phyloP scores from a whole-genome alignment of 306 rosid species.

The Cicer pinnatifidum region DNA sequence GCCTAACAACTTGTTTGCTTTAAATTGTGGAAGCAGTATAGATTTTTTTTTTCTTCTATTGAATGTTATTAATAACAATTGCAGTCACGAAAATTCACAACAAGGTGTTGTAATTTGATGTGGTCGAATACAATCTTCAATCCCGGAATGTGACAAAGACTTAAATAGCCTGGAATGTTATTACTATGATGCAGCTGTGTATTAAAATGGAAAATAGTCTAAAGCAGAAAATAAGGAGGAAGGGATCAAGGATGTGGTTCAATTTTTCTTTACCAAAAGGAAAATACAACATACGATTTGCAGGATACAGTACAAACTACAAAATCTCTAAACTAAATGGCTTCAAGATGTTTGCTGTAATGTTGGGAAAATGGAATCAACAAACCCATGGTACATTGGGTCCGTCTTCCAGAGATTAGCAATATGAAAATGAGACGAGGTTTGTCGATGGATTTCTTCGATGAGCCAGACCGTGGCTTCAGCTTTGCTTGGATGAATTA shows the following conservation, averaged over 20 bases:
- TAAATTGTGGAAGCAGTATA: background rate
- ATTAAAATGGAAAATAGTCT: slow-evolving; percentile 11
- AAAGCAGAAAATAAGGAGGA: background rate
- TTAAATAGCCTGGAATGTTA: no score
- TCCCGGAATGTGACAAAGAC: background rate
- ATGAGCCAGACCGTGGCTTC: slow-evolving; percentile 85
- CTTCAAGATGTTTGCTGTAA: slow-evolving; percentile 49
- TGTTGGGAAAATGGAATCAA: slow-evolving; percentile 78
- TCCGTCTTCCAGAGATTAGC: slow-evolving; percentile 78
- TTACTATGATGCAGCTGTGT: slow-evolving; percentile 21
- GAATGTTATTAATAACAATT: background rate
- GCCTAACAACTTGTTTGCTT: no score
- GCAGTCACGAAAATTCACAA: background rate
- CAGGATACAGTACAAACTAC: slow-evolving; percentile 30
- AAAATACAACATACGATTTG: background rate
- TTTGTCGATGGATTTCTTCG: slow-evolving; percentile 88
- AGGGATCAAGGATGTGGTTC: slow-evolving; percentile 24
- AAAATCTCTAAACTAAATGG: slow-evolving; percentile 35
- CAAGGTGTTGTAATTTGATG: background rate
- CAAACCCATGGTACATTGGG: slow-evolving; percentile 63
- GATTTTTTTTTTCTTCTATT: no score
- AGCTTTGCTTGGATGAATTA: slow-evolving; percentile 87
- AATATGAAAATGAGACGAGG: slow-evolving; percentile 69
- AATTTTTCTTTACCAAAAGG: slow-evolving; percentile 12
- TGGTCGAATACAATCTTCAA: slow-evolving; percentile 11